Conservation (phyloP, 2,329 filamentous ascomycete genomes). For the Exophiala spinifera region DNA sequence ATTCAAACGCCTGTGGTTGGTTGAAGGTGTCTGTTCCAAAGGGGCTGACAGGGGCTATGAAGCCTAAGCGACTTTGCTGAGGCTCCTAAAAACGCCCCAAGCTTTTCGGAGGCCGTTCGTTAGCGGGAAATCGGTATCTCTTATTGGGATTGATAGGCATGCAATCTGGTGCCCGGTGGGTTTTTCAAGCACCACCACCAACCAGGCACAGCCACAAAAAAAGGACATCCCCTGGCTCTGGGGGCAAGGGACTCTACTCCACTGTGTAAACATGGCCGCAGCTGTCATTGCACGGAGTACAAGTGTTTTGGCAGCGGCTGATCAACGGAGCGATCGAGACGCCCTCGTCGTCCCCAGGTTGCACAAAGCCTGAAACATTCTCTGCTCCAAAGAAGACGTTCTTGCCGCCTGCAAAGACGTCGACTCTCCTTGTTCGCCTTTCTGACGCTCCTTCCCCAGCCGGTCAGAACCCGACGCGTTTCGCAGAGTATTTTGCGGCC, state of each 20-base stretch:
- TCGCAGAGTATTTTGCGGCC: no score
- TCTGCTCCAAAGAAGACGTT: slow-evolving; percentile 9
- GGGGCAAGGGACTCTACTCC: background rate
- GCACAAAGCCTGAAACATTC: slow-evolving; percentile 13
- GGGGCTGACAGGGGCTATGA: background rate
- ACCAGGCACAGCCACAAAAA: background rate
- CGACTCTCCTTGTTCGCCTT: background rate
- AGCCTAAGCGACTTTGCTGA: no score
- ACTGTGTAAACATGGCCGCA: slow-evolving; percentile 1
- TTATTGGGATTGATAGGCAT: slow-evolving; percentile 1
- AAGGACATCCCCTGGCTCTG: background rate
- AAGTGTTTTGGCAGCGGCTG: no score
- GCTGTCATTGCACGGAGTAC: background rate
- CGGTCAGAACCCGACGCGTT: no score
- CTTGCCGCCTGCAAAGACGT: slow-evolving; percentile 3
- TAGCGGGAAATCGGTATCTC: background rate
- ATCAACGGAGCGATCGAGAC: background rate
- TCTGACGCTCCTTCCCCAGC: no score
- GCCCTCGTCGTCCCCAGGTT: background rate
- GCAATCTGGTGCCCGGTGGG: slow-evolving; percentile 1
- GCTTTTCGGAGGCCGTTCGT: slow-evolving; percentile 20
- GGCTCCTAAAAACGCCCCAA: background rate
- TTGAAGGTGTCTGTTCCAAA: background rate
- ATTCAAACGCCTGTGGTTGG: background rate
- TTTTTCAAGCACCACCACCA: slow-evolving; percentile 3